Conservation (phyloP, 257 asterid genomes). For the Mentha longifolia region DNA sequence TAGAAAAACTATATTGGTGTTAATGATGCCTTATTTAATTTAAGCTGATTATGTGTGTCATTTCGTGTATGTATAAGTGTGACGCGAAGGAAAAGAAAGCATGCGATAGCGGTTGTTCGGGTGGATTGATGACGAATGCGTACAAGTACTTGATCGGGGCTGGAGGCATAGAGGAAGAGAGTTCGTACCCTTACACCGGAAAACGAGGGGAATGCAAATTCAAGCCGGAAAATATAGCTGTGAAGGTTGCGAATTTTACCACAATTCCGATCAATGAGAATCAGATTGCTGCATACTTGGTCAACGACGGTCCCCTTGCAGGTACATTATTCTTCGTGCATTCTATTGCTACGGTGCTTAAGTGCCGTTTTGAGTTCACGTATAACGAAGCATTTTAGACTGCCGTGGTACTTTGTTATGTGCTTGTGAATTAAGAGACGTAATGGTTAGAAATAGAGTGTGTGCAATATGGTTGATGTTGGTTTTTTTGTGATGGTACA, state of each 20-base stretch:
- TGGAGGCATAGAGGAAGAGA: slow-evolving; percentile 79
- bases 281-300: slow-evolving; percentile 75
- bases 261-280: slow-evolving; percentile 56
- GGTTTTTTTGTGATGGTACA: neutral
- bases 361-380: neutral
- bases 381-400: neutral
- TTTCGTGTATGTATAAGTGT: slow-evolving; percentile 42
- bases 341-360: no score
- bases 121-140: slow-evolving; percentile 91
- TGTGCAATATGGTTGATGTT: no score
- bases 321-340: slow-evolving; percentile 38
- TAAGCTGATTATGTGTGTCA: neutral
- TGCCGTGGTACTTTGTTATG: neutral
- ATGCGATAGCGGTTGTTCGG: slow-evolving; percentile 75
- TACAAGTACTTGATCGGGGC: slow-evolving; percentile 71
- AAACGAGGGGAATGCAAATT: slow-evolving; percentile 71
- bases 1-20: neutral
- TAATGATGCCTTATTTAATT: neutral
- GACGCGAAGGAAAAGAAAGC: slow-evolving; percentile 56
- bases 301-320: slow-evolving; percentile 79
- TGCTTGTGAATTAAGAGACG: neutral
- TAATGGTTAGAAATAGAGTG: no score
- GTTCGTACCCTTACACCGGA: slow-evolving; percentile 69
- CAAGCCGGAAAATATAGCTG: slow-evolving; percentile 52
- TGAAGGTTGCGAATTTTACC: slow-evolving; percentile 54